Evolutionary conservation across 345 rosid species (phyloP), one percentile per base, ranked within the genome.

Genomic region (Cardamine occulta): DNA sequence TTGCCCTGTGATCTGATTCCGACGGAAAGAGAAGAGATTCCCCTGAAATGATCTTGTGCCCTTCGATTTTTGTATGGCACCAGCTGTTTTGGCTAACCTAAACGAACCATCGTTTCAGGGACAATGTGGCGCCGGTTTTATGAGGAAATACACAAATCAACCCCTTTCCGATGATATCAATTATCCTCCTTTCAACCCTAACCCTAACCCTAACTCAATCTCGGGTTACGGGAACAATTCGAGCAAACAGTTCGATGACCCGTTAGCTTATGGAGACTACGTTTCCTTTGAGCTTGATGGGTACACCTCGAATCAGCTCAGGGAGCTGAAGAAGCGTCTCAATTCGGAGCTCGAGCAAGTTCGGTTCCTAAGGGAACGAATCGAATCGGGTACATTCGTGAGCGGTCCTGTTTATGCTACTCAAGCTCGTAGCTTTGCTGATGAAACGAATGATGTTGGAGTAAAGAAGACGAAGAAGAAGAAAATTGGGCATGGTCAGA

Each of bases 291-390:
- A 84, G n/a, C 91, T 87, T 19, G 91, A 88, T 7, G 86, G 85
- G 0, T 86, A 85, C 32, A 78, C 82, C 45, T 66, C 83, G 39
- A 81, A 51, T 71, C 82, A 83, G 63, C 85, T 86, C 44, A 82
- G 29, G 69, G 95, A 88, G 85, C 83, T 89, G 6, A 89, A 86
- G 74, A 79, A 63, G 67, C 89, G 84, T 7, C 76, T 91, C 74
- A 78, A 76, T 13, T 58, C 10, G 10, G 97, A 91, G 86, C 89
- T 91, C 10, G 95, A 88, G 70, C 89, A 78, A 85, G 86, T 91
- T 71, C 90, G 93, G 31, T 76, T 75, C 73, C 66, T 91, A 14
- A 86, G 80, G 64, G 84, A 74, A 56, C 89, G 90, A 19, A 84
- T 89, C 78, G 74, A 79, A 52, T 79, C 91, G 1, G 76, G 82